These are phyloP conservation scores for Fusarium oligoseptatum DNA, from an alignment of 2,329 filamentous ascomycete species.

Conservation along the genomic window DNA sequence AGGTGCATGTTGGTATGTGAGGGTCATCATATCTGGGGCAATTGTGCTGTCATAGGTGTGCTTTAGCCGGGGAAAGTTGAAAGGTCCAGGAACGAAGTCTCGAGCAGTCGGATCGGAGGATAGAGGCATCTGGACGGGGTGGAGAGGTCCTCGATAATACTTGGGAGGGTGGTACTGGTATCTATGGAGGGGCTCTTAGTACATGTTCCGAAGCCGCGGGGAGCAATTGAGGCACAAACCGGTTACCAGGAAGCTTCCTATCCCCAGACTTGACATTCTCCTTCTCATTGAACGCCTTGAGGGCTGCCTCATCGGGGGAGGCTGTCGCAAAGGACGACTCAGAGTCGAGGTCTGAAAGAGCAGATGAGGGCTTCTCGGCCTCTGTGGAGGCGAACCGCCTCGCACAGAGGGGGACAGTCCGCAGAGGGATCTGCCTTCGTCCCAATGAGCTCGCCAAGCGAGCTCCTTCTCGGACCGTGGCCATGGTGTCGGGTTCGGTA, in stretches of 20 bases:
- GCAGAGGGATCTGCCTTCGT: conserved; percentile 46
- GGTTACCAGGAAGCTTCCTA: conserved; percentile 60
- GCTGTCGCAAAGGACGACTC: conserved; percentile 63
- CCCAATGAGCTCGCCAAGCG: conserved; percentile 52
- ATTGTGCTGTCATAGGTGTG: conserved; percentile 92
- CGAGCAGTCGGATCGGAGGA: conserved; percentile 89
- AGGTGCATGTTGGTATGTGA: conserved; percentile 88
- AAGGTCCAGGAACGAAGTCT: conserved; percentile 90
- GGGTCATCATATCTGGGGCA: conserved; percentile 86
- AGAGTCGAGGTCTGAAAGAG: conserved; percentile 63
- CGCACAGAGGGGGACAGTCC: conserved; percentile 42
- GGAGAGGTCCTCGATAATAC: conserved; percentile 93
- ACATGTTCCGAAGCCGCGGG: background rate
- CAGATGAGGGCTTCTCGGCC: conserved; percentile 52
- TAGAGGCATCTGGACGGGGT: conserved; percentile 91
- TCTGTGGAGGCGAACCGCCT: conserved; percentile 63
- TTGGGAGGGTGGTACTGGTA: conserved; percentile 96
- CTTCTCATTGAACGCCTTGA: conserved; percentile 58
- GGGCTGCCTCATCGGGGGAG: conserved; percentile 53
- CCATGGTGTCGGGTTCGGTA: conserved; percentile 51
- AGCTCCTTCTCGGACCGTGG: conserved; percentile 57
- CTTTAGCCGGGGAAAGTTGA: conserved; percentile 86
- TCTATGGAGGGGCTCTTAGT: conserved; percentile 61
- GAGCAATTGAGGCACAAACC: conserved; percentile 52
- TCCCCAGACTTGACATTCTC: conserved; percentile 53